Evolutionary conservation across 768 basidiomycete species (phyloP).

Genomic region (Podaxis rugospora): DNA sequence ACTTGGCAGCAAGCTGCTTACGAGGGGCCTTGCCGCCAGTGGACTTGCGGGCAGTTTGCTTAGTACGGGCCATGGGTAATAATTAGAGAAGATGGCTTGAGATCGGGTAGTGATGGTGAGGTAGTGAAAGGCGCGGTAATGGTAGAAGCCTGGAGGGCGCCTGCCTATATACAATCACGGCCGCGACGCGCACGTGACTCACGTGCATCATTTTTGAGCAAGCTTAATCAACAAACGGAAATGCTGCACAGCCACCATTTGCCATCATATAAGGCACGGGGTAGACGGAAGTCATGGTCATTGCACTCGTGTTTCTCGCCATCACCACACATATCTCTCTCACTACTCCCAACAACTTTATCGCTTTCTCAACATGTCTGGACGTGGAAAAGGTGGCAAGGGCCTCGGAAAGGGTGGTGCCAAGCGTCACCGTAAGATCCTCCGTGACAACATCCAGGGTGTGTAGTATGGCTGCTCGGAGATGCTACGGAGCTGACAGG

Average conservation of each 20-base stretch:
- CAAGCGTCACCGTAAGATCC: slow-evolving; percentile 94
- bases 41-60: slow-evolving; percentile 87
- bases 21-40: slow-evolving; percentile 84
- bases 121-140: slow-evolving; percentile 24
- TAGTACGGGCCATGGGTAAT: slow-evolving; percentile 66
- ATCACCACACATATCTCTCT: slow-evolving; percentile 23
- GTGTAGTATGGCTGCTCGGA: slow-evolving; percentile 22
- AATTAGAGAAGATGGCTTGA: slow-evolving; percentile 39
- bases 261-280: slow-evolving; percentile 32
- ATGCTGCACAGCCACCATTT: slow-evolving; percentile 45
- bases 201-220: slow-evolving; percentile 33
- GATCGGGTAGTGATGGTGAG: slow-evolving; percentile 12
- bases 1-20: slow-evolving; percentile 80
- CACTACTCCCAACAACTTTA: slow-evolving; percentile 34
- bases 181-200: slow-evolving; percentile 37
- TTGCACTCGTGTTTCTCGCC: slow-evolving; percentile 21
- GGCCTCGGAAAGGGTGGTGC: slow-evolving; percentile 97
- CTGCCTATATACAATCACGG: slow-evolving; percentile 33
- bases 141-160: slow-evolving; percentile 10
- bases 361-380: slow-evolving; percentile 65
- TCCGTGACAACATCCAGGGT: slow-evolving; percentile 51
- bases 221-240: slow-evolving; percentile 44
- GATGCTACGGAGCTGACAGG: slow-evolving; percentile 21
- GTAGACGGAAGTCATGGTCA: slow-evolving; percentile 13
- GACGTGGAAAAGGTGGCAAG: slow-evolving; percentile 96